Evolutionary conservation across 225 moss, liverwort and hornwort species (phyloP).

Genomic region (Polytrichum formosum): DNA sequence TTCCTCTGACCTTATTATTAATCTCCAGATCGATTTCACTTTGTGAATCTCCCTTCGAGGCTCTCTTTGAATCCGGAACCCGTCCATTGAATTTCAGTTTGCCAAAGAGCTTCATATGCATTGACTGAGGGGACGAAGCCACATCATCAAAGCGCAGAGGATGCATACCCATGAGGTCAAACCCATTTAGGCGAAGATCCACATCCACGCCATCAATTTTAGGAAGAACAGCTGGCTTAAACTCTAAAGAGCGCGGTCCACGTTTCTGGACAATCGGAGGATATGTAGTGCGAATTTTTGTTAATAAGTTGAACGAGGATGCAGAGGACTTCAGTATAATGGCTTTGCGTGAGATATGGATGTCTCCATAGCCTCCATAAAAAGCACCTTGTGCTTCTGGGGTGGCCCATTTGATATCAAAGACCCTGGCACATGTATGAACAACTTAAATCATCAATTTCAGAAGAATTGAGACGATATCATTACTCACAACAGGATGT

Average conservation of each 20-base stretch:
- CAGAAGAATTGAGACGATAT: no score
- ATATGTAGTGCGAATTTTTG: slow-evolving; percentile 73
- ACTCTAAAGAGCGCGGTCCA: slow-evolving; percentile 44
- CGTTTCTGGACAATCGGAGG: slow-evolving; percentile 60
- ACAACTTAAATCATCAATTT: no score
- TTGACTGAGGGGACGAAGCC: slow-evolving; percentile 60
- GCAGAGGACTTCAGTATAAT: slow-evolving; percentile 78
- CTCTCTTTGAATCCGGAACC: slow-evolving; percentile 50
- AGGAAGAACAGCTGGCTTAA: slow-evolving; percentile 70
- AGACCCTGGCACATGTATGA: slow-evolving; percentile 46
- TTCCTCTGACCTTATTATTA: slow-evolving; percentile 39
- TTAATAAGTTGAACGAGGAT: slow-evolving; percentile 70
- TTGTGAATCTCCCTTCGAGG: slow-evolving; percentile 14
- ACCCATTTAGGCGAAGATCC: slow-evolving; percentile 75
- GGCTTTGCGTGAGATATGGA: slow-evolving; percentile 82
- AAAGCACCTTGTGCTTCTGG: slow-evolving; percentile 96
- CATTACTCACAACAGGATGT: no score
- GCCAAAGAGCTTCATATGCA: slow-evolving; percentile 92
- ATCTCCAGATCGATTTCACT: slow-evolving; percentile 19
- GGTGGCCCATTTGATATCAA: slow-evolving; percentile 97
- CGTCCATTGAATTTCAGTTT: slow-evolving; percentile 90
- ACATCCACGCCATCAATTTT: slow-evolving; percentile 84
- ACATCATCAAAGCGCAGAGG: slow-evolving; percentile 51
- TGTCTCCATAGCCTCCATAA: slow-evolving; percentile 85
- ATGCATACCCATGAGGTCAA: slow-evolving; percentile 83